Percentiles rank a stretch among this genome's conserved stretches.
These are phyloP conservation scores for Talaromyces albobiverticillius DNA, from an alignment of 2,329 filamentous ascomycete genomes.

Conservation along the genomic window DNA sequence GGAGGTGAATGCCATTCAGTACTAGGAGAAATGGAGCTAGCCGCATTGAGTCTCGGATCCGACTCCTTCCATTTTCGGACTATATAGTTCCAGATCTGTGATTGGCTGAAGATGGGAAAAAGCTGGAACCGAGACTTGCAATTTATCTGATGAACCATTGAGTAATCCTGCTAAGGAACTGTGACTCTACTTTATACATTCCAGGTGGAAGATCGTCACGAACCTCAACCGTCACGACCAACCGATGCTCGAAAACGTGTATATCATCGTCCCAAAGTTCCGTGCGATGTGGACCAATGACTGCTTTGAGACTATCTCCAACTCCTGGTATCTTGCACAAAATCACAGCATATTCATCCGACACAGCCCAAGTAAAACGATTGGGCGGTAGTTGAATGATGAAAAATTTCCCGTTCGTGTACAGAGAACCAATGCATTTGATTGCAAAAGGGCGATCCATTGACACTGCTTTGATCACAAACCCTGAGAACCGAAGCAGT, in stretches of 20 bases:
- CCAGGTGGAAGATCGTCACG: too few species aligned
- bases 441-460: slow-evolving; percentile 12
- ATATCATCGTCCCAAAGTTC: too few species aligned
- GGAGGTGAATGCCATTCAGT: neutral
- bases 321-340: slow-evolving; percentile 6
- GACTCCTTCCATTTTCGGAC: neutral
- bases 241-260: too few species aligned
- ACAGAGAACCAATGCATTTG: neutral
- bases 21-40: neutral
- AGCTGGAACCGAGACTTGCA: too few species aligned
- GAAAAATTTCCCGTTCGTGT: slow-evolving; percentile 10
- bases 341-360: slow-evolving; percentile 15
- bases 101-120: too few species aligned
- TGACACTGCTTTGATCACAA: neutral
- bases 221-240: too few species aligned
- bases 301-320: too few species aligned
- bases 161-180: too few species aligned
- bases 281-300: too few species aligned
- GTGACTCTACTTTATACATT: too few species aligned
- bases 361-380: slow-evolving; percentile 9
- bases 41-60: neutral
- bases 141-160: too few species aligned
- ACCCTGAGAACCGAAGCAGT: slow-evolving; percentile 5
- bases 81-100: too few species aligned
- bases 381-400: slow-evolving; percentile 15